A percentile compares a stretch with the other conserved stretches of the same genome.
These are phyloP conservation scores for Clitoria ternatea DNA, from an alignment of 306 rosid genomes.

Conservation along the genomic window DNA sequence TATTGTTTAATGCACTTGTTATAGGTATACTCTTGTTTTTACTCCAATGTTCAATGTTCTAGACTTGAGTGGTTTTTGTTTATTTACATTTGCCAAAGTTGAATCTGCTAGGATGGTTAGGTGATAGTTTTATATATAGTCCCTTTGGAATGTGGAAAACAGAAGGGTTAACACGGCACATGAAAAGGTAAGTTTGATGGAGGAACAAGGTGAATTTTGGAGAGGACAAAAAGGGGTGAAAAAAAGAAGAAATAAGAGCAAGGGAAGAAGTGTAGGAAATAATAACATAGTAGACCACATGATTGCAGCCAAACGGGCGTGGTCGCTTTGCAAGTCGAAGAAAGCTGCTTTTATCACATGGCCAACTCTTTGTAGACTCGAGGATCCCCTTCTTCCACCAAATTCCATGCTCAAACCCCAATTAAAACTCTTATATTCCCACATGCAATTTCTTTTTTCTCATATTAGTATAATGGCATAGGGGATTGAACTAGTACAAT, in stretches of 20 bases:
- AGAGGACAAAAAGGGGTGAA: conserved; percentile 23
- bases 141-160: conserved; percentile 22
- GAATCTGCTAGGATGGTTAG: conserved; percentile 21
- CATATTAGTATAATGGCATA: background rate
- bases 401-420: conserved; percentile 39
- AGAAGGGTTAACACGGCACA: conserved; percentile 29
- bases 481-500: conserved; percentile 24
- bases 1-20: background rate
- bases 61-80: background rate
- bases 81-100: conserved; percentile 32
- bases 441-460: conserved; percentile 20
- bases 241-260: background rate
- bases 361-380: conserved; percentile 53
- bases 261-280: conserved; percentile 41
- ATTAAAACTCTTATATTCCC: conserved; percentile 26
- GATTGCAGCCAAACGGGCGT: conserved; percentile 95
- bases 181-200: background rate
- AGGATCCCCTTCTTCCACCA: conserved; percentile 39
- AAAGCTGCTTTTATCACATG: conserved; percentile 97
- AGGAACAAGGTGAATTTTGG: conserved; percentile 34
- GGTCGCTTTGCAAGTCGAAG: conserved; percentile 65
- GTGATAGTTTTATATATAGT: background rate
- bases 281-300: conserved; percentile 79
- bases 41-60: conserved; percentile 2
- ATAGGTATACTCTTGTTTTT: background rate